Conservation (phyloP, 164 flowering plant species). For the Magnolia changhungtana region DNA sequence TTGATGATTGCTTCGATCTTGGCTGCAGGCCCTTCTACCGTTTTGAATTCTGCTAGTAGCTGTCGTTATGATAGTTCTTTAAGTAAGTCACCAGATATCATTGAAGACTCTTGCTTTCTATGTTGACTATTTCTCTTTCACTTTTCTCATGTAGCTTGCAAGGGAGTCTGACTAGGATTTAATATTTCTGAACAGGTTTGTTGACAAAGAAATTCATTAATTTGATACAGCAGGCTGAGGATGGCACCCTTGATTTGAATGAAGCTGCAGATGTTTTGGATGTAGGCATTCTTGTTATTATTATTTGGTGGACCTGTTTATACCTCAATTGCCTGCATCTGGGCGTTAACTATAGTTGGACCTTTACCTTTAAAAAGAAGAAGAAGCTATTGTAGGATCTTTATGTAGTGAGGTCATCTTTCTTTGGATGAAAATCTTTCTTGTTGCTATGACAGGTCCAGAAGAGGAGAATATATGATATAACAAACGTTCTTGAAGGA, state of each 20-base stretch:
- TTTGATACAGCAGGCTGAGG: conserved; percentile 87
- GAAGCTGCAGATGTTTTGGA: conserved; percentile 83
- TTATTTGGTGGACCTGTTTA: neutral
- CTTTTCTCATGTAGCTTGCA: neutral
- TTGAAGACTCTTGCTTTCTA: neutral
- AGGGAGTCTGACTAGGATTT: neutral
- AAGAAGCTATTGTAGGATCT: neutral
- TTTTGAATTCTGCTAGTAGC: conserved; percentile 25
- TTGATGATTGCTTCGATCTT: neutral
- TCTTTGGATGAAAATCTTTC: neutral
- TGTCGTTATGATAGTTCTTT: conserved; percentile 66
- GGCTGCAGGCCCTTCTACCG: conserved; percentile 26
- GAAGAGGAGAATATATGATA: conserved; percentile 92
- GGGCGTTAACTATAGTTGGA: no score
- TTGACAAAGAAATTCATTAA: conserved; percentile 86
- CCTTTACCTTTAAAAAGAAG: neutral
- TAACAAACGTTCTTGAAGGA: conserved; percentile 97
- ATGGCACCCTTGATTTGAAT: conserved; percentile 89
- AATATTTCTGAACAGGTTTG: conserved; percentile 47
- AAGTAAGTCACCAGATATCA: conserved; percentile 27
- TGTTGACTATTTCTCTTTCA: neutral
- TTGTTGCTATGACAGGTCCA: conserved; percentile 50
- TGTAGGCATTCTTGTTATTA: conserved; percentile 34
- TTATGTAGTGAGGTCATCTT: neutral
- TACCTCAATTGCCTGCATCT: neutral